phyloP scores from a whole-genome alignment of 2,329 filamentous ascomycete species.

The Sclerotinia spermophila region DNA sequence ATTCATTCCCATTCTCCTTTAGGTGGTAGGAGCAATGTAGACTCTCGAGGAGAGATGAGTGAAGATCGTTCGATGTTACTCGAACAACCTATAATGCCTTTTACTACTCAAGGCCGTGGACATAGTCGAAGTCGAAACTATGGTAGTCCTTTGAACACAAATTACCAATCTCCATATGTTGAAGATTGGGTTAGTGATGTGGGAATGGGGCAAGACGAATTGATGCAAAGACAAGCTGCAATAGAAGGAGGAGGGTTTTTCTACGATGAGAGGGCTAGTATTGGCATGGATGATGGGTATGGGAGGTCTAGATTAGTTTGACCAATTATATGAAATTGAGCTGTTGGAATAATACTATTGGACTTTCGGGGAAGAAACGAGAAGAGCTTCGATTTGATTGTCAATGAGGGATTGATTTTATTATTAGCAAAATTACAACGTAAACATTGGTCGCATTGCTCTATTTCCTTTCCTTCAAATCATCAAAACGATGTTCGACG shows the following conservation, averaged over 20 bases:
- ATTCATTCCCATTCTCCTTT: not conserved
- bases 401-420: not conserved
- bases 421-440: not conserved
- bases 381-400: not conserved
- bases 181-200: slow-evolving; percentile 16
- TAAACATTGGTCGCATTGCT: not conserved
- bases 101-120: not conserved
- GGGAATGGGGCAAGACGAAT: not conserved
- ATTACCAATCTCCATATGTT: slow-evolving; percentile 16
- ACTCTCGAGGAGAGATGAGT: not conserved
- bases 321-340: not conserved
- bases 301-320: not conserved
- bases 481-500: not conserved
- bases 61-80: not conserved
- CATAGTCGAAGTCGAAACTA: not conserved
- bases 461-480: not conserved
- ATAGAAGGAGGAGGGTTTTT: not conserved
- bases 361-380: not conserved
- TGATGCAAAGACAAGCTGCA: slow-evolving; percentile 10
- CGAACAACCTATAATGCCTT: not conserved
- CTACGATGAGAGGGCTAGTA: not conserved
- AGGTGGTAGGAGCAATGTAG: not conserved
- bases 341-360: too few relatives aligned
- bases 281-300: not conserved
- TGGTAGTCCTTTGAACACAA: not conserved